Evolutionary conservation across 345 rosid species (phyloP).

Genomic region (Lepidium aucheri): DNA sequence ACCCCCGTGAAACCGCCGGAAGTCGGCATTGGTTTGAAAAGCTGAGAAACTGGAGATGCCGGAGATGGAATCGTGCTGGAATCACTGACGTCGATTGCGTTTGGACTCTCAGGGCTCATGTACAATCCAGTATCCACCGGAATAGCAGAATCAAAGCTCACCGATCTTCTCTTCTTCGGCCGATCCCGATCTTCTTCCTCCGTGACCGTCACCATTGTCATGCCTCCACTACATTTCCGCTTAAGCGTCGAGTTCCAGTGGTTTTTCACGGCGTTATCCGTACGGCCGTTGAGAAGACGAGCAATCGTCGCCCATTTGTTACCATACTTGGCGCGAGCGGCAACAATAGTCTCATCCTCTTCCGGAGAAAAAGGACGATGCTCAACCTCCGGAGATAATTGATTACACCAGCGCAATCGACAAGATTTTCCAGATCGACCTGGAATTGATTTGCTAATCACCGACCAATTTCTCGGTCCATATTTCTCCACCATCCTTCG

Average conservation of each 20-base stretch:
- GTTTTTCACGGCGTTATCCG: conserved; percentile 88
- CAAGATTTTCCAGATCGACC: conserved; percentile 96
- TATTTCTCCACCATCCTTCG: conserved; percentile 54
- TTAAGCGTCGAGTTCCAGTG: conserved; percentile 96
- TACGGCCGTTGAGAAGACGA: conserved; percentile 83
- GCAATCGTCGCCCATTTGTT: conserved; percentile 98
- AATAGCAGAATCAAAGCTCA: conserved; percentile 38
- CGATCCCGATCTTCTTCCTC: conserved; percentile 16
- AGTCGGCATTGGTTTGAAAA: conserved; percentile 40
- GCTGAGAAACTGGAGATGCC: conserved; percentile 23
- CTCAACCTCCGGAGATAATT: conserved; percentile 86
- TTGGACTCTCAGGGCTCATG: conserved; percentile 61
- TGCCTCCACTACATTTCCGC: conserved; percentile 48
- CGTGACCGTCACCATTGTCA: background rate
- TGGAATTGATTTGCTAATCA: conserved; percentile 80
- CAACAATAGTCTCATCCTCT: conserved; percentile 64
- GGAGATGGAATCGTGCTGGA: conserved; percentile 36
- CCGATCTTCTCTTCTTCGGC: conserved; percentile 59
- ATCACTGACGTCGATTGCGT: conserved; percentile 58
- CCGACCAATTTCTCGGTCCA: conserved; percentile 89
- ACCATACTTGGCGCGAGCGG: conserved; percentile 73
- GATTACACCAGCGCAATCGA: conserved; percentile 91
- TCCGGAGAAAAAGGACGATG: conserved; percentile 64
- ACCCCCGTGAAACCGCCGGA: conserved; percentile 34
- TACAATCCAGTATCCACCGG: conserved; percentile 43